Base-by-base conservation (phyloP, 2,329 filamentous ascomycete genomes). In the Colletotrichum theobromicola region DNA sequence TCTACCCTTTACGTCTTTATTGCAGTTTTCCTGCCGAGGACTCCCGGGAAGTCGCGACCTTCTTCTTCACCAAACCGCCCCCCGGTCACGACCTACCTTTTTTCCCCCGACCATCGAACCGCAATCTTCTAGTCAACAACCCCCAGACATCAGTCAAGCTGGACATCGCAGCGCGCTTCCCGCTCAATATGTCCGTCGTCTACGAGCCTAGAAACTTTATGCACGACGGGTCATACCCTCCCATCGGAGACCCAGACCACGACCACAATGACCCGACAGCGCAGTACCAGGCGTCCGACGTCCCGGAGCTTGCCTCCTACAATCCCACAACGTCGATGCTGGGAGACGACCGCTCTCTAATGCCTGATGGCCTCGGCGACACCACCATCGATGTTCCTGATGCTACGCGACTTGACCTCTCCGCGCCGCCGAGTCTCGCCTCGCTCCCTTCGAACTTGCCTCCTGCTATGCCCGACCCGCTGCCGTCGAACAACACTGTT, bases 191-290 rank as follows among this genome's bases (percentile, higher is more conserved):
- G 88, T 88, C 85, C 76, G 87, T 90, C 78, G 88, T 87, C 53
- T 90, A 88, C 79, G 88, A 90, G 77, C 82, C 86, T 28, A 83
- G 88, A 73, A 85, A 82, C 77, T 88, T 89, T 75, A 84, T 89
- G 50, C 84, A 88, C 69, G 86, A 88, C 67, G 87, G 85, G 68
- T 80, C 83, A 24, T 90, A 90, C 72, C 84, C 88, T 10, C 80
- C 85, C 28, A 87, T 89, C 70, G 85, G 84, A 57, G 86, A 87
- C 76, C 79, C 80, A 57, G 86, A 87, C 60, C 83, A 86, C 60
- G 81, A 81, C 53, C 79, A 79, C 77, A 70, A 69, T 35, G 65
- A 85, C 62, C 83, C 87, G 71, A 74, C 60, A 7, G 65, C 46
- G 12, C 75, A 72, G 21, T 76, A 75, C 82, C 84, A 64, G 87